A percentile compares a stretch with the other conserved stretches of the same genome.
phyloP scores from a whole-genome alignment of 176 grass and related monocot genomes.

The Cenchrus americanus region DNA sequence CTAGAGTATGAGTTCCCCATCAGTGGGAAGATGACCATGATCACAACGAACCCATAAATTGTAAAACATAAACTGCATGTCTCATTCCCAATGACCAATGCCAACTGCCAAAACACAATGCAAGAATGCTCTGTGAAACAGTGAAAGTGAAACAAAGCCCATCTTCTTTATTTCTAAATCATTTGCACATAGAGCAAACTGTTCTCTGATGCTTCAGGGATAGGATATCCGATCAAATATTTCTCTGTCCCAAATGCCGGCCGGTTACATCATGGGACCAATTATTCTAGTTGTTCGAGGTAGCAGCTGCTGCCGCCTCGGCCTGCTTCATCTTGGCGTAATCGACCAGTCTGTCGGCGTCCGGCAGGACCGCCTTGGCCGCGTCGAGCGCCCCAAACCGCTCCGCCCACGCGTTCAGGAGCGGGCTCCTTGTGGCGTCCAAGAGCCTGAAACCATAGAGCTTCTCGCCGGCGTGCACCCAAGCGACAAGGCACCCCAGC shows the following conservation, averaged over 20 bases:
- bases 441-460: constrained; percentile 21
- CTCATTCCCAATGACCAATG: too few species aligned
- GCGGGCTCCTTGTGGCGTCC: constrained; percentile 33
- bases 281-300: constrained; percentile 5
- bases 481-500: constrained; percentile 18
- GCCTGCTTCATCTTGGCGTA: constrained; percentile 26
- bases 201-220: not conserved
- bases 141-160: too few species aligned
- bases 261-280: not conserved
- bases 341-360: constrained; percentile 38
- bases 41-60: too few species aligned
- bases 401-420: constrained; percentile 44
- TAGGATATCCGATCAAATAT: not conserved
- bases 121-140: too few species aligned
- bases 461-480: constrained; percentile 33
- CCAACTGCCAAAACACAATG: too few species aligned
- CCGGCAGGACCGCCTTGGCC: constrained; percentile 47
- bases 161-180: not conserved
- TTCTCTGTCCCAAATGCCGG: not conserved
- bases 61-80: too few species aligned
- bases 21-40: too few species aligned
- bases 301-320: not conserved
- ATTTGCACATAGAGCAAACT: not conserved
- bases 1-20: too few species aligned
- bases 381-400: constrained; percentile 39